Conservation (phyloP, 306 rosid species). For the Quercus variabilis region DNA sequence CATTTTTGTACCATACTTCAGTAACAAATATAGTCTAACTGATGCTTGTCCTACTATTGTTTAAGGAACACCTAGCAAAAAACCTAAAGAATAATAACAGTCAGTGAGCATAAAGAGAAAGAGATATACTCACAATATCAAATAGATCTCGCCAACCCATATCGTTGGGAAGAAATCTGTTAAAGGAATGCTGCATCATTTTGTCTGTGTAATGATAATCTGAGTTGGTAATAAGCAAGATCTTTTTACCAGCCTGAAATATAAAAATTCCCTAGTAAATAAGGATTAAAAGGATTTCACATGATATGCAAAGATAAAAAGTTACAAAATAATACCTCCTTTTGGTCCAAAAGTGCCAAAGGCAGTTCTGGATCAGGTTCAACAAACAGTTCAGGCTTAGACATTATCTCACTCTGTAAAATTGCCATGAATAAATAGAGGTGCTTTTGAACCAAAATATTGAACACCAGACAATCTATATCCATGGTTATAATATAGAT, state of each 20-base stretch:
- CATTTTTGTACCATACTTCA: constrained; percentile 6
- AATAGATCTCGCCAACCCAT: constrained; percentile 95
- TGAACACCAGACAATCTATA: not conserved
- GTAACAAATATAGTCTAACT: constrained; percentile 17
- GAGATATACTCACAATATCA: constrained; percentile 72
- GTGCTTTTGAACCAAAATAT: constrained; percentile 11
- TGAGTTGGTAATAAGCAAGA: constrained; percentile 93
- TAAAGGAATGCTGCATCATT: constrained; percentile 96
- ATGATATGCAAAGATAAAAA: constrained; percentile 8
- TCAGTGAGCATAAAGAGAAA: not conserved
- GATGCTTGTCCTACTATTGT: not conserved
- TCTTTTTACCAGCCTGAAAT: constrained; percentile 89
- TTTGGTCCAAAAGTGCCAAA: constrained; percentile 89
- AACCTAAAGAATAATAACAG: not conserved
- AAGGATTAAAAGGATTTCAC: constrained; percentile 19
- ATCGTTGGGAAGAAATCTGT: constrained; percentile 92
- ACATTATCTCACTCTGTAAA: constrained; percentile 92
- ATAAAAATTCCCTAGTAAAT: constrained; percentile 22
- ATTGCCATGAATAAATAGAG: constrained; percentile 26
- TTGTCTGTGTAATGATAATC: constrained; percentile 89
- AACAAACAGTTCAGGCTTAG: constrained; percentile 94
- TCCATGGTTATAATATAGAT: not conserved
- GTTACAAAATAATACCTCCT: constrained; percentile 54
- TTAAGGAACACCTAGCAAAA: not conserved
- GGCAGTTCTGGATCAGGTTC: constrained; percentile 94